These are phyloP conservation scores for Zygotorulaspora mrakii DNA, from an alignment of 1,139 yeast genomes.

Conservation along the genomic window DNA sequence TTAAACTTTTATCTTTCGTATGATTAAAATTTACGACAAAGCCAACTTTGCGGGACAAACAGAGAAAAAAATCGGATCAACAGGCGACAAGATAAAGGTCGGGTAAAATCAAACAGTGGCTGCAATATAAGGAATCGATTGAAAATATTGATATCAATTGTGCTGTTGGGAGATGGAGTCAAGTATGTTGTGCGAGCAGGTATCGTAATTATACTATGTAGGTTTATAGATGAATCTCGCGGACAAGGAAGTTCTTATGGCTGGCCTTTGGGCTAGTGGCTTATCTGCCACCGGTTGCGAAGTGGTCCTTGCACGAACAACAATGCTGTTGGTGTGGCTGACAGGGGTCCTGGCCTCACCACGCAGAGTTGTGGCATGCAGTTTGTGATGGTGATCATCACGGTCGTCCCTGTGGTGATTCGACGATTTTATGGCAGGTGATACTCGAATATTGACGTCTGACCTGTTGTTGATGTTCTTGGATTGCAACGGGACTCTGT, in stretches of 20 bases:
- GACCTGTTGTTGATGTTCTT: slow-evolving; percentile 12
- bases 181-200: too few species aligned
- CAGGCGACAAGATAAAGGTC: not conserved
- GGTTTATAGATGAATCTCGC: slow-evolving; percentile 16
- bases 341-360: not conserved
- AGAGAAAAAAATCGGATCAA: slow-evolving; percentile 3
- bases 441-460: slow-evolving; percentile 6
- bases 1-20: not conserved
- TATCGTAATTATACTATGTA: too few species aligned
- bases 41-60: slow-evolving; percentile 2
- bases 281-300: not conserved
- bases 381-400: too few species aligned
- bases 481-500: slow-evolving; percentile 10
- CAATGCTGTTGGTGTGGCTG: slow-evolving; percentile 5
- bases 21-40: slow-evolving; percentile 1
- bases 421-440: slow-evolving; percentile 4
- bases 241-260: slow-evolving; percentile 15
- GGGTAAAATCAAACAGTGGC: too few species aligned
- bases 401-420: too few species aligned
- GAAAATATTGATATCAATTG: too few species aligned
- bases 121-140: too few species aligned
- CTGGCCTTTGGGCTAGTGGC: slow-evolving; percentile 9
- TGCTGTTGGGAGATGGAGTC: too few species aligned
- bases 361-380: slow-evolving; percentile 1
- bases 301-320: slow-evolving; percentile 8